Percentiles rank a stretch among this genome's conserved stretches.
Evolutionary conservation across 306 rosid species (phyloP).

Genomic region (Corylus avellana): DNA sequence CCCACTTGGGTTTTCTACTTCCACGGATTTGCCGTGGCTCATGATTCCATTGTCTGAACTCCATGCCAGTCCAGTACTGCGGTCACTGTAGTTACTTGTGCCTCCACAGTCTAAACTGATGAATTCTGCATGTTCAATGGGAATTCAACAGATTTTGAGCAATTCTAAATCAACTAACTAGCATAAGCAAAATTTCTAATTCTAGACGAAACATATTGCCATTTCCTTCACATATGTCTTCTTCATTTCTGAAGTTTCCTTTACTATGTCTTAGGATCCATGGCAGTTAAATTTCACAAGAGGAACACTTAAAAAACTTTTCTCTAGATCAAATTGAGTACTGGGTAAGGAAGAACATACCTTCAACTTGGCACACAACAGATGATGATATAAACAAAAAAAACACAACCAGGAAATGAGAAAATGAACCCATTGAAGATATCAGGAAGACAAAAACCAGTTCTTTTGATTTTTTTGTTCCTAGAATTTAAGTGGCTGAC

Average conservation of each 20-base stretch:
- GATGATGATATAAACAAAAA: slow-evolving; percentile 44
- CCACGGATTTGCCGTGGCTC: slow-evolving; percentile 48
- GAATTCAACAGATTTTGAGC: slow-evolving; percentile 25
- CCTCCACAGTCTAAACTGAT: slow-evolving; percentile 91
- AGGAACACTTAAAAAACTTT: background rate
- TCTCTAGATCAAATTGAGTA: background rate
- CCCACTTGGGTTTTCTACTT: slow-evolving; percentile 56
- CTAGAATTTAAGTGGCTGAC: slow-evolving; percentile 29
- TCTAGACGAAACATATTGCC: background rate
- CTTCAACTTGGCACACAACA: slow-evolving; percentile 70
- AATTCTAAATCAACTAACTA: background rate
- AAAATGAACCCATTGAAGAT: slow-evolving; percentile 57
- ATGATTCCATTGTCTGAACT: slow-evolving; percentile 63
- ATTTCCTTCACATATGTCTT: background rate
- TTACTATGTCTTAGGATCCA: background rate
- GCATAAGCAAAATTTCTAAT: background rate
- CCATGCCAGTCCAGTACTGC: slow-evolving; percentile 72
- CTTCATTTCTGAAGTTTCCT: slow-evolving; percentile 1
- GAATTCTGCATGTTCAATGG: slow-evolving; percentile 57
- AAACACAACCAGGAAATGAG: slow-evolving; percentile 40
- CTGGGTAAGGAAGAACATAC: slow-evolving; percentile 42
- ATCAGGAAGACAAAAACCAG: slow-evolving; percentile 36
- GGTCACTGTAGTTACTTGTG: slow-evolving; percentile 63
- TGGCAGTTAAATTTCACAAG: background rate
- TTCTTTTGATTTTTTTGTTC: slow-evolving; percentile 21